Evolutionary conservation across 805 yeast genomes (phyloP), one percentile per base, ranked within the genome.

Genomic region (Candida insectalens): DNA sequence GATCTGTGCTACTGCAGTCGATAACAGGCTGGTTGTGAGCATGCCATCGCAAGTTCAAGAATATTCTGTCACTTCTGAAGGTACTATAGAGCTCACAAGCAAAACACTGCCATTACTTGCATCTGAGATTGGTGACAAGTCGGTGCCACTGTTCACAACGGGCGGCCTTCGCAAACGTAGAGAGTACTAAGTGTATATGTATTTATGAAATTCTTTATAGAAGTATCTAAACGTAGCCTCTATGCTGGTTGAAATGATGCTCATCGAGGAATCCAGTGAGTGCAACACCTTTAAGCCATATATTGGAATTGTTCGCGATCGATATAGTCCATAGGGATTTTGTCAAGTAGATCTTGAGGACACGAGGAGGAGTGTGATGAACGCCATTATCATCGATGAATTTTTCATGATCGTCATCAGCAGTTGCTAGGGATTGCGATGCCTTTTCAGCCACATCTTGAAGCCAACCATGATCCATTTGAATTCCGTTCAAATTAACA

Each of bases 121-220:
- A 43, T 42, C 47, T 44, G 19, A 44, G 33, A 12, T n/a, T 17
- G 25, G 34, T 6, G 15, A 15, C 3, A 56, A 55, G 27, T 47
- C 66, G 29, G 59, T 71, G 43, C 80, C 82, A 12, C 63, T 77
- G 39, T 74, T 73, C 49, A 63, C 65, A 25, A 60, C 69, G 23
- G 63, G 64, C 36, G 62, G 69, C 28, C 57, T 77, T 41, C 69
- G 82, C 49, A 77, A 77, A 54, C 66, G 83, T 56, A 70, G 81
- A 50, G 83, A 77, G 44, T 78, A 75, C 51, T 75, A 53, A 52
- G 10, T 19, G 20, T 22, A 25, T 6, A 12, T 25, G 10, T 10
- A 14, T 5, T n/a, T 21, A 14, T 6, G 17, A 6, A 29, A 32
- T 32, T 27, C 17, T 10, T 14, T 16, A 15, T 17, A 33, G 13